Evolutionary conservation across 2,329 filamentous ascomycete species (phyloP).

Genomic region (Pestalotiopsis fici): DNA sequence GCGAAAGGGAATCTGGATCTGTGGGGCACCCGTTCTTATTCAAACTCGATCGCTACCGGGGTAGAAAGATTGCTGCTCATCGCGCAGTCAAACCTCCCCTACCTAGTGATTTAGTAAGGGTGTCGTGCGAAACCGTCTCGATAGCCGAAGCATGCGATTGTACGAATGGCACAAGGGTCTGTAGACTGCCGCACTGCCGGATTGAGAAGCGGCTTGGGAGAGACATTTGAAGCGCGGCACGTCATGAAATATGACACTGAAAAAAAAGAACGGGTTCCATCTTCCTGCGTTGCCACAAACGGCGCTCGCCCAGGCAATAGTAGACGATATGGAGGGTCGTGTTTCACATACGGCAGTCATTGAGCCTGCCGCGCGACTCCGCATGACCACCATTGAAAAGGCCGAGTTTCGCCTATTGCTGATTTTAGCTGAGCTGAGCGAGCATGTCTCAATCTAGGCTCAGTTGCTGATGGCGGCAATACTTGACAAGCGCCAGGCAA

Average conservation of each 20-base stretch:
- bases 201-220: background rate
- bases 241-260: background rate
- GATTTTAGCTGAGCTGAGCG: background rate
- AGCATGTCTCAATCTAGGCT: conserved; percentile 8
- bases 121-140: background rate
- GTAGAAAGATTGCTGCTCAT: background rate
- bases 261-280: background rate
- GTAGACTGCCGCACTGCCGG: background rate
- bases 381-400: background rate
- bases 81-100: background rate
- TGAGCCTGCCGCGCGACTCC: background rate
- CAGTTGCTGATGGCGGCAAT: conserved; percentile 4
- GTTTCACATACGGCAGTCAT: conserved; percentile 18
- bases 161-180: background rate
- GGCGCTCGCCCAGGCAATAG: background rate
- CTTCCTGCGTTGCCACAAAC: background rate
- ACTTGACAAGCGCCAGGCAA: background rate
- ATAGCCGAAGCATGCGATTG: background rate
- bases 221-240: background rate
- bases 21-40: background rate
- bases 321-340: conserved; percentile 12
- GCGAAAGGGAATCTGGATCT: background rate
- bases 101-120: too few species aligned
- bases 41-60: background rate
- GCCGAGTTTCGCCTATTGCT: background rate